phyloP scores from a whole-genome alignment of 2,329 filamentous ascomycete species.

The Trichoderma cornu-damae region DNA sequence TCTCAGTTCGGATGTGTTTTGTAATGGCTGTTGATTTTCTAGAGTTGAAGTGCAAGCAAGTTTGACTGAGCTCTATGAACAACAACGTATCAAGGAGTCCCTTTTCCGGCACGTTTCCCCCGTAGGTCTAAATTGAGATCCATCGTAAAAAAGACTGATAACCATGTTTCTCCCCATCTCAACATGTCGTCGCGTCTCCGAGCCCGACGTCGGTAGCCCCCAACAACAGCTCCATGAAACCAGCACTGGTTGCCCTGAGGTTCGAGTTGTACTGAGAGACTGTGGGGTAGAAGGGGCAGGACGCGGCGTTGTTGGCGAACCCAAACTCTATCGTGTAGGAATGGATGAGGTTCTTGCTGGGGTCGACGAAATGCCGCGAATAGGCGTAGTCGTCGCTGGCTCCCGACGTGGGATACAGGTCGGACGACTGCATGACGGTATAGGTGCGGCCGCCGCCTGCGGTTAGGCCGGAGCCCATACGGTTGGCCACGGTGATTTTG shows the following conservation, averaged over 20 bases:
- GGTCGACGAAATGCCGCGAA: conserved; percentile 36
- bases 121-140: too few species aligned
- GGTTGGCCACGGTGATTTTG: conserved; percentile 40
- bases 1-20: too few species aligned
- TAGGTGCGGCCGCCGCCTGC: conserved; percentile 26
- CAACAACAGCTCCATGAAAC: conserved; percentile 44
- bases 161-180: neutral
- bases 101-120: too few species aligned
- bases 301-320: conserved; percentile 16
- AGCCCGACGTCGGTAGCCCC: conserved; percentile 18
- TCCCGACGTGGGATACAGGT: conserved; percentile 44
- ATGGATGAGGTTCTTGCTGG: conserved; percentile 35
- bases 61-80: too few species aligned
- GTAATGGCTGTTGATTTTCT: too few species aligned
- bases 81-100: too few species aligned
- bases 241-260: conserved; percentile 41
- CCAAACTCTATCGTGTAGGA: conserved; percentile 47
- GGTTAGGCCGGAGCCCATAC: conserved; percentile 32
- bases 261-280: conserved; percentile 38
- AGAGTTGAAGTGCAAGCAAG: too few species aligned
- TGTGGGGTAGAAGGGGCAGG: conserved; percentile 44
- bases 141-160: too few species aligned
- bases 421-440: conserved; percentile 34
- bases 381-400: conserved; percentile 45
- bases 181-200: conserved; percentile 4